Evolutionary conservation across 2,329 filamentous ascomycete species (phyloP).

Genomic region (Coniochaeta sp.): DNA sequence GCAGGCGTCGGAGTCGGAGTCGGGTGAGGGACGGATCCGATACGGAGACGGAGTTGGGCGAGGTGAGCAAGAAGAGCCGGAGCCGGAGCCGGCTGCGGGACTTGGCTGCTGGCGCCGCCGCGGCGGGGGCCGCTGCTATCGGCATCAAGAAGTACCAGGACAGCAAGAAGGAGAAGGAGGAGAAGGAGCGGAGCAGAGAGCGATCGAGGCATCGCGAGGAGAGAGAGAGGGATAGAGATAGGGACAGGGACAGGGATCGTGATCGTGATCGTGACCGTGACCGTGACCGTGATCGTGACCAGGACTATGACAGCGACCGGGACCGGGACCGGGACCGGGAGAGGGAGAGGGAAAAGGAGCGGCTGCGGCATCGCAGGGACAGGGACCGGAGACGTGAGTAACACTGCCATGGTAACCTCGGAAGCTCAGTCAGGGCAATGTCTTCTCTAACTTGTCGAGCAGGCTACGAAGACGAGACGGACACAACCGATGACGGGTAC

Average conservation of each 20-base stretch:
- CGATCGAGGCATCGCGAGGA: slow-evolving; percentile 23
- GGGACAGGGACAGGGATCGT: slow-evolving; percentile 11
- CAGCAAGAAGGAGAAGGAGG: slow-evolving; percentile 31
- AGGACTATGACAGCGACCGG: slow-evolving; percentile 17
- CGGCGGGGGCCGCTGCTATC: slow-evolving; percentile 52
- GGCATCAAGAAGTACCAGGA: slow-evolving; percentile 55
- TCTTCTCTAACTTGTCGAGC: background rate
- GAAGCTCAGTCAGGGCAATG: slow-evolving; percentile 6
- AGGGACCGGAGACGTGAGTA: slow-evolving; percentile 26
- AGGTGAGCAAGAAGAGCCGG: slow-evolving; percentile 34
- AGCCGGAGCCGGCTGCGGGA: slow-evolving; percentile 49
- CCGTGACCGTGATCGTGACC: slow-evolving; percentile 13
- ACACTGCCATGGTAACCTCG: background rate
- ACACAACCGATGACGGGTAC: slow-evolving; percentile 20
- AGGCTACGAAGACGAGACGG: slow-evolving; percentile 29
- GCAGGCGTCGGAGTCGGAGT: slow-evolving; percentile 28
- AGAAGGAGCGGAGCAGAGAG: slow-evolving; percentile 25
- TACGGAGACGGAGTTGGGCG: slow-evolving; percentile 13
- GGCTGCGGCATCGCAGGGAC: slow-evolving; percentile 1
- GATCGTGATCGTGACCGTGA: slow-evolving; percentile 13
- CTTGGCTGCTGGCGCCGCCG: slow-evolving; percentile 46
- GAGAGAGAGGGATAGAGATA: slow-evolving; percentile 22
- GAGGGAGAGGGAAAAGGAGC: slow-evolving; percentile 15
- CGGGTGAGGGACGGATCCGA: slow-evolving; percentile 20
- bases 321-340: slow-evolving; percentile 17